These are phyloP conservation scores for Hygrocybe coccinea DNA, from an alignment of 768 basidiomycete genomes.

Conservation along the genomic window DNA sequence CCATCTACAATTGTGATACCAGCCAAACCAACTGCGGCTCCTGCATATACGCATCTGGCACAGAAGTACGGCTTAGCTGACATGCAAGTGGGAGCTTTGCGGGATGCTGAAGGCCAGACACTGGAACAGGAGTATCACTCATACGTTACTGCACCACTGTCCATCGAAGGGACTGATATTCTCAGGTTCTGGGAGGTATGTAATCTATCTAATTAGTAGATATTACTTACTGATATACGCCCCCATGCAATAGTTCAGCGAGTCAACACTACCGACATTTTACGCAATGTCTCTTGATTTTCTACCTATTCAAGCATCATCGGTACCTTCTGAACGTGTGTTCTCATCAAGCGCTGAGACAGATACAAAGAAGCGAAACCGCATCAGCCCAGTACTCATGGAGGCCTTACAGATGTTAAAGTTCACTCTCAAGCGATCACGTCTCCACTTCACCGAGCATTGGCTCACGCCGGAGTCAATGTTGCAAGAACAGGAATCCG, in stretches of 20 bases:
- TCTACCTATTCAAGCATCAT: conserved; percentile 14
- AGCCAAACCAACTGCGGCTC: background rate
- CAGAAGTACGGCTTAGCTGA: conserved; percentile 2
- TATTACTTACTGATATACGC: background rate
- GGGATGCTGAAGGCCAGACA: background rate
- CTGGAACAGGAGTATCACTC: background rate
- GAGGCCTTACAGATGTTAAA: conserved; percentile 19
- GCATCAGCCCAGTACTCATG: conserved; percentile 15
- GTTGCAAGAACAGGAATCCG: background rate
- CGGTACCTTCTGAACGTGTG: conserved; percentile 16
- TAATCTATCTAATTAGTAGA: background rate
- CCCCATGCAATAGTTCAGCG: background rate
- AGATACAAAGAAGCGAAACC: conserved; percentile 10
- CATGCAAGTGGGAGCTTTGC: background rate
- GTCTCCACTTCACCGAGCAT: conserved; percentile 7
- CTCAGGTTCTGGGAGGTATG: conserved; percentile 4
- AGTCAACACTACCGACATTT: conserved; percentile 1
- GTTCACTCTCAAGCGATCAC: conserved; percentile 8
- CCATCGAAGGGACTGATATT: background rate
- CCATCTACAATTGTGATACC: background rate
- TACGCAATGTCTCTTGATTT: conserved; percentile 3
- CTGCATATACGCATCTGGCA: background rate
- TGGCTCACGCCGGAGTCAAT: background rate
- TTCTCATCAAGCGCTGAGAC: conserved; percentile 18
- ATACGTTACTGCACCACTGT: conserved; percentile 1